A percentile compares a stretch with the other conserved stretches of the same genome.
Evolutionary conservation across 2,329 filamentous ascomycete species (phyloP).

Genomic region (Trichophyton schoenleinii): DNA sequence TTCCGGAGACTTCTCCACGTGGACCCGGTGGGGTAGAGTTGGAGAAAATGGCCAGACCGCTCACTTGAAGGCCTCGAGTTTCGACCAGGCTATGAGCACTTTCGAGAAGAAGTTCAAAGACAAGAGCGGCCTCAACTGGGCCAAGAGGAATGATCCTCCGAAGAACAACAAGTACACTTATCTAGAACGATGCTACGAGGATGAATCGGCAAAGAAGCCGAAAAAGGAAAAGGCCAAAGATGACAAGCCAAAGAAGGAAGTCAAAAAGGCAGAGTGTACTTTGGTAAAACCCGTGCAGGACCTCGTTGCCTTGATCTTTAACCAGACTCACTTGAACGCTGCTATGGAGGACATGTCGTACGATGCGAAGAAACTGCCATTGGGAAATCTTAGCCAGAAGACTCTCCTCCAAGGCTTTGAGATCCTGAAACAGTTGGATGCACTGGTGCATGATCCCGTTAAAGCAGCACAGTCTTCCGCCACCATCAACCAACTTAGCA

Average conservation of each 20-base stretch:
- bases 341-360: slow-evolving; percentile 36
- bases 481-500: slow-evolving; percentile 49
- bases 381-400: slow-evolving; percentile 70
- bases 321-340: slow-evolving; percentile 55
- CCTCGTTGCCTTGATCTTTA: slow-evolving; percentile 74
- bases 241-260: slow-evolving; percentile 23
- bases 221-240: slow-evolving; percentile 18
- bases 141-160: slow-evolving; percentile 34
- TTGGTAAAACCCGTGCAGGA: slow-evolving; percentile 50
- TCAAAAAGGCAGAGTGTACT: slow-evolving; percentile 40
- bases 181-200: slow-evolving; percentile 63
- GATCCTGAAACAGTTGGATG: slow-evolving; percentile 61
- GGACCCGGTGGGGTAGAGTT: slow-evolving; percentile 74
- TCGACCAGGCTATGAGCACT: slow-evolving; percentile 29
- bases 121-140: slow-evolving; percentile 43
- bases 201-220: slow-evolving; percentile 38
- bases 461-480: slow-evolving; percentile 34
- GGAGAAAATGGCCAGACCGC: slow-evolving; percentile 40
- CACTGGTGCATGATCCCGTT: slow-evolving; percentile 44
- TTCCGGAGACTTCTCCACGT: slow-evolving; percentile 42
- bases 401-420: slow-evolving; percentile 67
- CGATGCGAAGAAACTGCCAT: slow-evolving; percentile 55
- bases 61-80: slow-evolving; percentile 26
- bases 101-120: slow-evolving; percentile 48
- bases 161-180: slow-evolving; percentile 59